Base-by-base conservation (phyloP, 2,329 filamentous ascomycete species). In the Westerdykella sp. region DNA sequence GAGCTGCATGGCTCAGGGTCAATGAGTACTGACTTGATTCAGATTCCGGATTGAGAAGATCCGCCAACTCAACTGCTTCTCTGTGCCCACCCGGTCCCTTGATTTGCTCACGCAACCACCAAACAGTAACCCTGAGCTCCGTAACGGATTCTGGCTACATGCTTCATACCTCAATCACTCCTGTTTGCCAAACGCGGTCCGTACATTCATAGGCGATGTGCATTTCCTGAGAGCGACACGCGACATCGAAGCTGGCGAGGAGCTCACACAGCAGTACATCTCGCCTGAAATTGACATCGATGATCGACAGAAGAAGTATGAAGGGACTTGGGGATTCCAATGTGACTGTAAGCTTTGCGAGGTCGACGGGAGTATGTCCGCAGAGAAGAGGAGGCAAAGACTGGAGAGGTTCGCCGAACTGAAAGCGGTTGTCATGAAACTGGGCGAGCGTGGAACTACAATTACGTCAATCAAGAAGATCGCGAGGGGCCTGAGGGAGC, bases 21-120 rank as follows among this genome's bases (percentile, higher is more conserved):
- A 21, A 37, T 5, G n/a, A 15, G 11, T 31, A 22, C 42, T 40
- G 25, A 43, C 23, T 14, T 14, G 12, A 28, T 16, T 7, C 41
- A 48, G 56, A 0, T 78, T 77, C 42, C 66, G 75, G 12, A 55
- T 75, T 4, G 63, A 70, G 38, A 57, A 56, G 21, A 74, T 72
- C 40, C 61, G 73, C 5, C 45, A 57, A 0, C 51, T 70, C 7
- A 79, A 79, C 49, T 50, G 48, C 46, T 77, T 77, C 39, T 69
- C 68, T 0, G 67, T 60, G 25, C 56, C 55, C 2, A 47, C 47
- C 4, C 50, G 50, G 18, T 55, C 53, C 10, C 30, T 49, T 2
- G 51, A 55, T 25, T 39, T 57, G 6, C 38, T 57, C 12, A 41
- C 40, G 6, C 39, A 47, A 16, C 44, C 42, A 7, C 48, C 46